These are phyloP conservation scores for Psilocybe sp. DNA, from an alignment of 768 basidiomycete genomes.

Conservation along the genomic window DNA sequence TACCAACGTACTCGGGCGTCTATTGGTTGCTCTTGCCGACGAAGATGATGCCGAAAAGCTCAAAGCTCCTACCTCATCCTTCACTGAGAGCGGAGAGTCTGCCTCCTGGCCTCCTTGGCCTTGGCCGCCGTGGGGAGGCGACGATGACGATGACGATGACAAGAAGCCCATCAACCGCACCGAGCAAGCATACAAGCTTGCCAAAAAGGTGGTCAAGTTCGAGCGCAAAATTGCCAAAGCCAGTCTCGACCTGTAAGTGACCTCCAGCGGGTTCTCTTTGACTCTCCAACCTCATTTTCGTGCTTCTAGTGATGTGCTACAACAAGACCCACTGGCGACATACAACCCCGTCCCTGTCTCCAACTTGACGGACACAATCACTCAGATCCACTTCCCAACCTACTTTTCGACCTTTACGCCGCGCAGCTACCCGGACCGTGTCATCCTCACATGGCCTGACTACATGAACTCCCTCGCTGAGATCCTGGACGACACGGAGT, in stretches of 20 bases:
- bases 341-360: slow-evolving; percentile 82
- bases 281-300: not conserved
- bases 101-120: slow-evolving; percentile 78
- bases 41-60: slow-evolving; percentile 41
- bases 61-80: slow-evolving; percentile 10
- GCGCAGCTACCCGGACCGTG: slow-evolving; percentile 66
- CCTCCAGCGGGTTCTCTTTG: not conserved
- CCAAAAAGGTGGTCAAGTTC: slow-evolving; percentile 70
- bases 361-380: slow-evolving; percentile 65
- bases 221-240: slow-evolving; percentile 77
- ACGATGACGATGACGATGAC: slow-evolving; percentile 47
- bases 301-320: slow-evolving; percentile 53
- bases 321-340: slow-evolving; percentile 78
- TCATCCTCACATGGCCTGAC: slow-evolving; percentile 81
- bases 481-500: slow-evolving; percentile 64
- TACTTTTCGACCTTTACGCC: slow-evolving; percentile 87
- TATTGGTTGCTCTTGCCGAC: slow-evolving; percentile 60
- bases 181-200: slow-evolving; percentile 57
- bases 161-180: slow-evolving; percentile 50
- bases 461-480: slow-evolving; percentile 67
- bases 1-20: slow-evolving; percentile 58
- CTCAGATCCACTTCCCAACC: slow-evolving; percentile 77
- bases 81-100: slow-evolving; percentile 34
- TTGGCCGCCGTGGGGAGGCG: slow-evolving; percentile 82
- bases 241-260: slow-evolving; percentile 72